A percentile compares a stretch with the other conserved stretches of the same genome.
These are phyloP conservation scores for Sphaerulina vaccinii DNA, from an alignment of 2,329 filamentous ascomycete species.

Conservation along the genomic window DNA sequence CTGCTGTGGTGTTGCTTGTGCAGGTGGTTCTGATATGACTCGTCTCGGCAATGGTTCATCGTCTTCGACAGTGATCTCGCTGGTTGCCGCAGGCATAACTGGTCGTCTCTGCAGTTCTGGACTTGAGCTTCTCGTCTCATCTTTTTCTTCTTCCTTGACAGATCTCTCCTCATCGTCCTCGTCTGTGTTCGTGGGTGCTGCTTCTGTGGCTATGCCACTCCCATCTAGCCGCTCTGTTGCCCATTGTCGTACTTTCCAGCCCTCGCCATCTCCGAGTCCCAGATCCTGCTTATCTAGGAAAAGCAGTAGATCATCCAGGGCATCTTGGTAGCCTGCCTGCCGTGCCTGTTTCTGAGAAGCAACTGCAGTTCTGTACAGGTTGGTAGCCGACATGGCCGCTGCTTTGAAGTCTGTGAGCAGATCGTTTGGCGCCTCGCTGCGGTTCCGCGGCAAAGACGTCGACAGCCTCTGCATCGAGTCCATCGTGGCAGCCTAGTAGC, in stretches of 20 bases:
- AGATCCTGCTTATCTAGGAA: conserved; percentile 82
- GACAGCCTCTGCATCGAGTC: conserved; percentile 65
- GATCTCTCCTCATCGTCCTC: conserved; percentile 62
- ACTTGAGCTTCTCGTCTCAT: conserved; percentile 48
- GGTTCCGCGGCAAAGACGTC: conserved; percentile 54
- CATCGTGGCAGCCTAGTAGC: conserved; percentile 44
- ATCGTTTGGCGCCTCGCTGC: conserved; percentile 37
- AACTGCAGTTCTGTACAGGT: conserved; percentile 90
- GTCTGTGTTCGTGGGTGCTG: conserved; percentile 54
- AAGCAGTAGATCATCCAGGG: conserved; percentile 80
- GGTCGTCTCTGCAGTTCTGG: conserved; percentile 35
- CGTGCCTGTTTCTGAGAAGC: conserved; percentile 73
- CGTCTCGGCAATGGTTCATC: conserved; percentile 18
- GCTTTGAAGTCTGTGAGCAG: conserved; percentile 88
- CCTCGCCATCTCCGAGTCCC: conserved; percentile 76
- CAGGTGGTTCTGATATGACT: conserved; percentile 31
- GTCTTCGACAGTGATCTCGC: conserved; percentile 28
- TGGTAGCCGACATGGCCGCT: conserved; percentile 90
- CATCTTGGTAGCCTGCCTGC: conserved; percentile 86
- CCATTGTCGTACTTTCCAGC: conserved; percentile 64
- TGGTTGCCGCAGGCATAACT: conserved; percentile 19
- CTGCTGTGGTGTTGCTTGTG: conserved; percentile 18
- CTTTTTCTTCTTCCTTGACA: conserved; percentile 48
- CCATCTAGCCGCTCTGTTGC: conserved; percentile 69
- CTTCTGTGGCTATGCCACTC: conserved; percentile 34